Conservation (phyloP, 495 filamentous ascomycete genomes). For the Tuber aestivum region DNA sequence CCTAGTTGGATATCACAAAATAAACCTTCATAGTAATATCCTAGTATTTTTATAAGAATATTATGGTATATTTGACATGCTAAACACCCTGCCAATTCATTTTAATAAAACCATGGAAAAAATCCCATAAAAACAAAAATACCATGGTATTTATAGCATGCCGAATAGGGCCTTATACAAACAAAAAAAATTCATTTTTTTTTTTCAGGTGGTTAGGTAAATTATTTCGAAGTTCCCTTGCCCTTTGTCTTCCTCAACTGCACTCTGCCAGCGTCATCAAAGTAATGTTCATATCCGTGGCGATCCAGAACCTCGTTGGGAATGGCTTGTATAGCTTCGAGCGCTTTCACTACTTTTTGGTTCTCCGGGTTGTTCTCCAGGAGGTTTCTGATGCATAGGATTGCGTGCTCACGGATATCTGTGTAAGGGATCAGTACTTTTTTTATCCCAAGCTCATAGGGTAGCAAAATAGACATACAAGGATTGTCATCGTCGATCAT, state of each 20-base stretch:
- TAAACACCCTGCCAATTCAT: no score
- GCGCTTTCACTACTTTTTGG: conserved; percentile 54
- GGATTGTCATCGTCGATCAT: conserved; percentile 43
- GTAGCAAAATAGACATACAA: conserved; percentile 23
- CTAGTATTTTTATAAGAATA: no score
- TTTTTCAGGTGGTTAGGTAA: background rate
- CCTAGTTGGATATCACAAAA: no score
- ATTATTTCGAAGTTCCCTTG: conserved; percentile 8
- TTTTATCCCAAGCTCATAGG: no score
- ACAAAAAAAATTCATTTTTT: no score
- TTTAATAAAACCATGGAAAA: no score
- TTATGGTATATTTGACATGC: no score
- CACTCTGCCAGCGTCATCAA: conserved; percentile 51
- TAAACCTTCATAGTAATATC: no score
- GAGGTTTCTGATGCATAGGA: conserved; percentile 68
- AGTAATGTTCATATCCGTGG: conserved; percentile 52
- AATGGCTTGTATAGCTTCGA: conserved; percentile 53
- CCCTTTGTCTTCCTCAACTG: conserved; percentile 30
- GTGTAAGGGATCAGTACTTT: conserved; percentile 7
- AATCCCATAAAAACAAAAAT: no score
- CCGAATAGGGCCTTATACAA: background rate
- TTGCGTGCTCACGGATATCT: conserved; percentile 69
- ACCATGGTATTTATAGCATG: no score
- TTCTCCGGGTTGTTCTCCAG: conserved; percentile 63
- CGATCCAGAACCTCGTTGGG: conserved; percentile 51